Conservation (phyloP, 495 filamentous ascomycete species). For the Polyplosphaeria fusca region DNA sequence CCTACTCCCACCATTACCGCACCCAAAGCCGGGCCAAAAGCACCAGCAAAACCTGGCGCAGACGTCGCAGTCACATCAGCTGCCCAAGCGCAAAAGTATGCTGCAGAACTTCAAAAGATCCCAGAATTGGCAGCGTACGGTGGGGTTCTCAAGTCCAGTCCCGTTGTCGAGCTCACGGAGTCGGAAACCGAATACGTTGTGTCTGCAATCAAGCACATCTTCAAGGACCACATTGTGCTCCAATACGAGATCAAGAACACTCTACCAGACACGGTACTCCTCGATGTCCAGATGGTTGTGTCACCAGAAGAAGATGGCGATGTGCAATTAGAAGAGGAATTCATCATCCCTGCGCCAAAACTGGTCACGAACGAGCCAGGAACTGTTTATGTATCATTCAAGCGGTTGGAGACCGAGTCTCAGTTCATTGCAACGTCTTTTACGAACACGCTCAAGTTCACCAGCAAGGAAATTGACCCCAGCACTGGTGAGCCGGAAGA, state of each 20-base stretch:
- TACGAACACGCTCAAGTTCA: slow-evolving; percentile 93
- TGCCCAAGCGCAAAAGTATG: slow-evolving; percentile 80
- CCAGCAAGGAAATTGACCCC: slow-evolving; percentile 95
- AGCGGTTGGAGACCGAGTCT: slow-evolving; percentile 68
- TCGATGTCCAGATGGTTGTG: slow-evolving; percentile 86
- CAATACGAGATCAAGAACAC: slow-evolving; percentile 99
- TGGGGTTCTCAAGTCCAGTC: slow-evolving; percentile 80
- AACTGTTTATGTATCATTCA: slow-evolving; percentile 92
- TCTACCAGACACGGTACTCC: slow-evolving; percentile 79
- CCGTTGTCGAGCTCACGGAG: slow-evolving; percentile 86
- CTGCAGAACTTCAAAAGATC: slow-evolving; percentile 78
- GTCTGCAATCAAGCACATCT: slow-evolving; percentile 85
- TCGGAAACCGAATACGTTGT: slow-evolving; percentile 98
- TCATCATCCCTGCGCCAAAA: slow-evolving; percentile 84
- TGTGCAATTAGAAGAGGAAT: slow-evolving; percentile 70
- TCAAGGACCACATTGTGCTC: slow-evolving; percentile 92
- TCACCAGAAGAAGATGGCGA: slow-evolving; percentile 75
- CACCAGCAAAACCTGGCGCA: slow-evolving; percentile 60
- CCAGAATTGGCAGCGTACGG: slow-evolving; percentile 90
- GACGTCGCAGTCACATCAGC: slow-evolving; percentile 69
- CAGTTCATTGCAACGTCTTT: slow-evolving; percentile 74
- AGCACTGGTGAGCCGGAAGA: slow-evolving; percentile 92
- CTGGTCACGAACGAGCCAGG: slow-evolving; percentile 79
- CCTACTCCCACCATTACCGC: slow-evolving; percentile 93
- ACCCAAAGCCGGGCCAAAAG: slow-evolving; percentile 79